These are phyloP conservation scores for Penicillium manginii DNA, from an alignment of 495 filamentous ascomycete species.

Conservation along the genomic window DNA sequence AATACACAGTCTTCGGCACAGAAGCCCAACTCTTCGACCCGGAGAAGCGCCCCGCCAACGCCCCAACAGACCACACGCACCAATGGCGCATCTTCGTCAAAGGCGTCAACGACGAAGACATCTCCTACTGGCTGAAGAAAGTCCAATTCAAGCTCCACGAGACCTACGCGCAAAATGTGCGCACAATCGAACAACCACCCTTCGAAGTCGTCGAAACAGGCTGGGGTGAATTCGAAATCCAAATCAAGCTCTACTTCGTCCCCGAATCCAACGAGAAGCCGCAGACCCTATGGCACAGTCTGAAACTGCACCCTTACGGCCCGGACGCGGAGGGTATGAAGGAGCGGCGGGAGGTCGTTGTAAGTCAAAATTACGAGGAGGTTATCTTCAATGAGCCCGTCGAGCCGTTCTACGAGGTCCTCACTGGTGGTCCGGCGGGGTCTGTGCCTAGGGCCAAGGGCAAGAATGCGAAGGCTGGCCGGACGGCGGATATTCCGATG, in stretches of 20 bases:
- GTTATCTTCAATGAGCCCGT: slow-evolving; percentile 95
- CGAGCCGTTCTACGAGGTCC: slow-evolving; percentile 80
- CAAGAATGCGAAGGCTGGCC: slow-evolving; percentile 54
- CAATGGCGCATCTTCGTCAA: slow-evolving; percentile 93
- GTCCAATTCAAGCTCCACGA: slow-evolving; percentile 98
- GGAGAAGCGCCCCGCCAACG: slow-evolving; percentile 61
- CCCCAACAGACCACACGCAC: slow-evolving; percentile 83
- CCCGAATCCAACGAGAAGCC: slow-evolving; percentile 86
- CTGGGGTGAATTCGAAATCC: slow-evolving; percentile 97
- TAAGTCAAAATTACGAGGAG: slow-evolving; percentile 83
- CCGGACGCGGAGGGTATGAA: slow-evolving; percentile 75
- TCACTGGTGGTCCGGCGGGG: slow-evolving; percentile 63
- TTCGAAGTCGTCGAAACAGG: slow-evolving; percentile 91
- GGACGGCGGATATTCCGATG: slow-evolving; percentile 73
- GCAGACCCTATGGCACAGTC: slow-evolving; percentile 84
- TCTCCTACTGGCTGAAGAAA: slow-evolving; percentile 94
- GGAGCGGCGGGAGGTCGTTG: slow-evolving; percentile 64
- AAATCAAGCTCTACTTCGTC: slow-evolving; percentile 89
- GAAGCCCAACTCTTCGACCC: slow-evolving; percentile 77
- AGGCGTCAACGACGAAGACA: slow-evolving; percentile 80
- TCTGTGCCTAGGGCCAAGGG: slow-evolving; percentile 45
- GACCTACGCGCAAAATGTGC: slow-evolving; percentile 84
- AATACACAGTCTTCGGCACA: slow-evolving; percentile 68
- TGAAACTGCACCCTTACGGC: slow-evolving; percentile 91
- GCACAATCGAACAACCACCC: slow-evolving; percentile 74